Evolutionary conservation across 805 yeast species (phyloP).

Genomic region (Saccharomycopsis sp.): DNA sequence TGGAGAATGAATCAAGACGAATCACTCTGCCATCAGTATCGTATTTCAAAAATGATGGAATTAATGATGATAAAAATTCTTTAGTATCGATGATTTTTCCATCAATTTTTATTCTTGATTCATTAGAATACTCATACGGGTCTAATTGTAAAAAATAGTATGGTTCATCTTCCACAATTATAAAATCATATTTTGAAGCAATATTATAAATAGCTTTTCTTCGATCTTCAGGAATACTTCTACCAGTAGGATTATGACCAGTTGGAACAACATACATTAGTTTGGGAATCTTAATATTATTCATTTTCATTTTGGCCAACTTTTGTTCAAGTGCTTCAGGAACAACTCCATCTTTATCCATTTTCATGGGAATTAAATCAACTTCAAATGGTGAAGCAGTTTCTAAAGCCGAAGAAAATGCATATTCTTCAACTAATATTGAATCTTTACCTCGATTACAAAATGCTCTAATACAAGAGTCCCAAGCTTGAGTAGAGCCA

Average conservation of each 20-base stretch:
- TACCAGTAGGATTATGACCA: slow-evolving; percentile 76
- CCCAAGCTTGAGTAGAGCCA: slow-evolving; percentile 67
- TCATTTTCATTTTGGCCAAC: slow-evolving; percentile 45
- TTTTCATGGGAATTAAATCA: slow-evolving; percentile 44
- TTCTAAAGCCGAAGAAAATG: slow-evolving; percentile 60
- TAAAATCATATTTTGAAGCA: slow-evolving; percentile 48
- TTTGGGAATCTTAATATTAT: slow-evolving; percentile 43
- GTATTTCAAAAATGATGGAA: slow-evolving; percentile 55
- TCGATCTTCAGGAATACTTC: slow-evolving; percentile 43
- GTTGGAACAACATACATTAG: slow-evolving; percentile 51
- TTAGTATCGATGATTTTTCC: no score
- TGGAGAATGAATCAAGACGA: slow-evolving; percentile 70
- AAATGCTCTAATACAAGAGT: slow-evolving; percentile 50
- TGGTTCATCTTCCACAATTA: slow-evolving; percentile 63
- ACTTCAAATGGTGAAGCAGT: slow-evolving; percentile 53
- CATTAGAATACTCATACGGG: slow-evolving; percentile 19
- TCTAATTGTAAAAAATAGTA: slow-evolving; percentile 46
- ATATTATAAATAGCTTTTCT: slow-evolving; percentile 42
- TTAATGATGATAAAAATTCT: slow-evolving; percentile 37
- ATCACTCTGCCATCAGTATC: slow-evolving; percentile 73
- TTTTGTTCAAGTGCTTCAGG: slow-evolving; percentile 43
- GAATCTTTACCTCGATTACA: slow-evolving; percentile 45
- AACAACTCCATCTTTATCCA: slow-evolving; percentile 56
- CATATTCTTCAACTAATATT: slow-evolving; percentile 54
- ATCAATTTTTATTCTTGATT: no score